A percentile compares a stretch with the other conserved stretches of the same genome.
These are phyloP conservation scores for Mrakia frigida DNA, from an alignment of 768 basidiomycete species.

Conservation along the genomic window DNA sequence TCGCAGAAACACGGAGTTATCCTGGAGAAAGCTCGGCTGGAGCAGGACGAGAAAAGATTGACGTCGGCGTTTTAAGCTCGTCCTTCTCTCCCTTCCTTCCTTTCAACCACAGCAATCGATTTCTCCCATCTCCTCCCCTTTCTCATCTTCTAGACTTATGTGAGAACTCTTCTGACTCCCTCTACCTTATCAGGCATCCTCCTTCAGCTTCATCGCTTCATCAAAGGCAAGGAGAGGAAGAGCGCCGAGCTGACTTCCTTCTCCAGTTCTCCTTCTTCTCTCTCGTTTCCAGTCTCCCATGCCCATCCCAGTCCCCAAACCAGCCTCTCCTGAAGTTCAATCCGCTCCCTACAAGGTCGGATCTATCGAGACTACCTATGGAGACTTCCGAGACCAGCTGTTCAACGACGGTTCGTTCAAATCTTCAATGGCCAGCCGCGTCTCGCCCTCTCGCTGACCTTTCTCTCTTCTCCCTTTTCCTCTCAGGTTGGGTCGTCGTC, in stretches of 20 bases:
- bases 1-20: neutral
- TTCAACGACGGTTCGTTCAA: conserved; percentile 14
- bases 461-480: neutral
- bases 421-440: neutral
- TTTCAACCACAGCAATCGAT: neutral
- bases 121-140: neutral
- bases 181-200: neutral
- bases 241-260: neutral
- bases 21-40: neutral
- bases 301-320: neutral
- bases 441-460: neutral
- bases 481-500: conserved; percentile 13
- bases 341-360: neutral
- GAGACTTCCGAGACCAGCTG: conserved; percentile 30
- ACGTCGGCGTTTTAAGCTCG: neutral
- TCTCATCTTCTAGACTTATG: neutral
- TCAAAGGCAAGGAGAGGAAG: neutral
- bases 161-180: neutral
- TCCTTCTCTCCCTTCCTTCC: neutral
- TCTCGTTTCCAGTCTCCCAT: neutral
- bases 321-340: neutral
- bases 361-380: neutral
- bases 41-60: neutral
- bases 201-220: neutral
- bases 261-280: neutral